Base-by-base conservation (phyloP, 495 filamentous ascomycete genomes). In the Parmelia sp. region DNA sequence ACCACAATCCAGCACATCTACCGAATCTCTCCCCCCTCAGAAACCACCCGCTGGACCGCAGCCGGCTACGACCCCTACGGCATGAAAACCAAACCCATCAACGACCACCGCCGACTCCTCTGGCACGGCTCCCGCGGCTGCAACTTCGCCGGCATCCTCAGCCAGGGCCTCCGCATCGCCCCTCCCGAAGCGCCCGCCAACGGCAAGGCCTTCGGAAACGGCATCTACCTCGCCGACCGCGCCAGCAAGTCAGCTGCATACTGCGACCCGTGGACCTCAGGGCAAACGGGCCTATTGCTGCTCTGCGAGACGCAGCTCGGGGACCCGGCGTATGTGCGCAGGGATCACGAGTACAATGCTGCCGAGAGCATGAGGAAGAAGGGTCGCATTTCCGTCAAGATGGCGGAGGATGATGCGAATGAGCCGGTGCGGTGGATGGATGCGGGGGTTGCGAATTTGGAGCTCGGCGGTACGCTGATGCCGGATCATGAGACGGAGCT, bases 81-180 rank as follows among this genome's bases (percentile, higher is more conserved):
- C n/a, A n/a, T n/a, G n/a, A n/a, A n/a, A n/a, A n/a, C 81, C 21
- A 74, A 67, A 35, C 37, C 70, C 40, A 40, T 66, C 21, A 74
- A 74, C 60, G 77, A 75, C 61, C 80, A 92, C 69, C 83, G 88
- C 35, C 83, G 86, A n/a, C 84, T 95, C 11, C 80, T 96, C 7
- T 96, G 91, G 91, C 91, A 95, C 69, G 64, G 67, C 10, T 87
- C 85, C 23, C 83, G 90, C n/a, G 78, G 78, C 37, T 91, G 88
- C 57, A 94, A 95, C 70, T 94, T 88, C 68, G 86, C 84, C 67
- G 89, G 90, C 66, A 94, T 95, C 60, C 81, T 96, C 29, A 87
- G 83, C 62, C 89, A 94, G 71, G 91, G 91, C 45, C 79, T 96
- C 12, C 88, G 90, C 15, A 94, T 96, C 61, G 91, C 91, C 0